These are phyloP conservation scores for Phytophthora sp. DNA, from an alignment of 352 stramenopile genomes.

Conservation along the genomic window DNA sequence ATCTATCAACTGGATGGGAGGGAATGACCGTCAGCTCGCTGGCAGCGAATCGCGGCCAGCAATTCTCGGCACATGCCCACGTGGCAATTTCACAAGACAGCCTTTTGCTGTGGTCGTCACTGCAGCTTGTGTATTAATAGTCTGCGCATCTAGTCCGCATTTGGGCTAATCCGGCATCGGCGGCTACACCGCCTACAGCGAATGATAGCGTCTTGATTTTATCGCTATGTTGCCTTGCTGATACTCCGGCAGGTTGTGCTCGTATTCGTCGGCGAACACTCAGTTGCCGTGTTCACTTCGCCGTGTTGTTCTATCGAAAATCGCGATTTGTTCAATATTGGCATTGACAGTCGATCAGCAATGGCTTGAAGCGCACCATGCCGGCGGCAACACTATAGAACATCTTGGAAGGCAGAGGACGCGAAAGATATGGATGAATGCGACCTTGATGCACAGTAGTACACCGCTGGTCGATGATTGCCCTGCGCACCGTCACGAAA, in stretches of 20 bases:
- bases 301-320: conserved; percentile 12
- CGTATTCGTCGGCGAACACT: conserved; percentile 14
- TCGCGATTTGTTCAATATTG: conserved; percentile 20
- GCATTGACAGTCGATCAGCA: neutral
- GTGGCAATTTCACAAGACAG: neutral
- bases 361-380: too few species aligned
- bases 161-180: too few species aligned
- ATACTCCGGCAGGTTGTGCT: neutral
- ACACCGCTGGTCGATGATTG: neutral
- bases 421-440: neutral
- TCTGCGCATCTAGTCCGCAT: neutral
- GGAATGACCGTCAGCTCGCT: conserved; percentile 10
- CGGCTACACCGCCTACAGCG: too few species aligned
- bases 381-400: neutral
- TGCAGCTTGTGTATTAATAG: neutral
- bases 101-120: neutral
- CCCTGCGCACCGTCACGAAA: too few species aligned
- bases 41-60: neutral
- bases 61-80: neutral
- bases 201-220: neutral
- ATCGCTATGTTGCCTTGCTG: neutral
- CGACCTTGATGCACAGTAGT: neutral
- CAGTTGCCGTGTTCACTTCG: conserved; percentile 18
- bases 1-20: conserved; percentile 38
- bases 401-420: neutral